Evolutionary conservation across 495 filamentous ascomycete species (phyloP).

Genomic region (Aspergillus sclerotiicarbonarius): DNA sequence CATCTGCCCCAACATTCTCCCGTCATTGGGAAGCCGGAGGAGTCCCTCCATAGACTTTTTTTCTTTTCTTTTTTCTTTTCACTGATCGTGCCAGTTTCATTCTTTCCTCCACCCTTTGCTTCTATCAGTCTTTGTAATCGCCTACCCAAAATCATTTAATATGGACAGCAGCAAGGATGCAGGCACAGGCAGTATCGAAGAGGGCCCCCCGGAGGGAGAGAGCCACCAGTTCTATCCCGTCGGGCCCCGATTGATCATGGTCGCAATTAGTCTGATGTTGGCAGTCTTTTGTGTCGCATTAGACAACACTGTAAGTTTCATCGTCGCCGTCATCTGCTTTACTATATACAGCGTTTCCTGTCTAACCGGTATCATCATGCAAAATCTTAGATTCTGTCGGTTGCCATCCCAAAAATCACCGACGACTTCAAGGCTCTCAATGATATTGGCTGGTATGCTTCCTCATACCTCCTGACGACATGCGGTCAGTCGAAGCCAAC

Average conservation of each 20-base stretch:
- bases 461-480: constrained; percentile 13
- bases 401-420: constrained; percentile 39
- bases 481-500: not conserved
- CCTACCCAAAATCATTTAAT: too few species aligned
- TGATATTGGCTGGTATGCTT: constrained; percentile 66
- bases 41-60: too few species aligned
- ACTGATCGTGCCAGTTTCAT: too few species aligned
- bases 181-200: too few species aligned
- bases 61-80: too few species aligned
- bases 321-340: too few species aligned
- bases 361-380: not conserved
- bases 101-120: too few species aligned
- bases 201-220: too few species aligned
- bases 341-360: not conserved
- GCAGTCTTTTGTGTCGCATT: not conserved
- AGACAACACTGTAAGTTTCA: not conserved
- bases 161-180: too few species aligned
- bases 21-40: too few species aligned
- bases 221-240: not conserved
- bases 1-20: too few species aligned
- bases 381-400: not conserved
- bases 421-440: constrained; percentile 61
- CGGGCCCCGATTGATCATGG: not conserved
- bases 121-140: too few species aligned
- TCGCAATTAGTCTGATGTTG: not conserved